phyloP scores from a whole-genome alignment of 352 stramenopile genomes.

The Elongisporangium anandrum region DNA sequence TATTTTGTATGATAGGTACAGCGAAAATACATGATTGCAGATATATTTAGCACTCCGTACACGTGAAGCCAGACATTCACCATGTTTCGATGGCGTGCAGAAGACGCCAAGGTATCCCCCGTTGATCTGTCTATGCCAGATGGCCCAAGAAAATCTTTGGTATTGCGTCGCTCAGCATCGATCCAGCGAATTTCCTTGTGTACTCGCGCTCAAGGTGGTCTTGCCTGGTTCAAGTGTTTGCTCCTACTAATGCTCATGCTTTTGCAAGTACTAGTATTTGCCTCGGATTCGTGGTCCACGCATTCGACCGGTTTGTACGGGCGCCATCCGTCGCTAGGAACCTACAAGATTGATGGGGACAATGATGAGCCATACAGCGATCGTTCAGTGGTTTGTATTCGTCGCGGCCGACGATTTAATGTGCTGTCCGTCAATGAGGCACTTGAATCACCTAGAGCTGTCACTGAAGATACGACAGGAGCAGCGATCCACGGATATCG shows the following conservation, averaged over 20 bases:
- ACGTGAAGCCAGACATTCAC: no score
- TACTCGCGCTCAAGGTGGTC: neutral
- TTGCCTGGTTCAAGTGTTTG: neutral
- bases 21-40: no score
- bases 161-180: neutral
- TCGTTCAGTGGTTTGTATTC: slow-evolving; percentile 10
- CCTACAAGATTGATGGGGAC: neutral
- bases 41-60: no score
- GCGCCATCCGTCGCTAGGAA: neutral
- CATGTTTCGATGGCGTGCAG: no score
- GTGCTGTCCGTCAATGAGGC: slow-evolving; percentile 1
- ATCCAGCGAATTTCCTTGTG: neutral
- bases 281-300: neutral
- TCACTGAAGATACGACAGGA: slow-evolving; percentile 1
- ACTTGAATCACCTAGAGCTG: neutral
- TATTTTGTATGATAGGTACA: no score
- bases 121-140: no score
- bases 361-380: slow-evolving; percentile 17
- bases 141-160: neutral
- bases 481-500: slow-evolving; percentile 1
- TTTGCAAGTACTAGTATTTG: neutral
- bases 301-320: neutral
- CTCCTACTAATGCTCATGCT: neutral
- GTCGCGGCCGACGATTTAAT: slow-evolving; percentile 4
- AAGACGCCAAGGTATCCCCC: no score